Evolutionary conservation across 2,329 filamentous ascomycete species (phyloP).

Genomic region (Colletotrichum viniferum): DNA sequence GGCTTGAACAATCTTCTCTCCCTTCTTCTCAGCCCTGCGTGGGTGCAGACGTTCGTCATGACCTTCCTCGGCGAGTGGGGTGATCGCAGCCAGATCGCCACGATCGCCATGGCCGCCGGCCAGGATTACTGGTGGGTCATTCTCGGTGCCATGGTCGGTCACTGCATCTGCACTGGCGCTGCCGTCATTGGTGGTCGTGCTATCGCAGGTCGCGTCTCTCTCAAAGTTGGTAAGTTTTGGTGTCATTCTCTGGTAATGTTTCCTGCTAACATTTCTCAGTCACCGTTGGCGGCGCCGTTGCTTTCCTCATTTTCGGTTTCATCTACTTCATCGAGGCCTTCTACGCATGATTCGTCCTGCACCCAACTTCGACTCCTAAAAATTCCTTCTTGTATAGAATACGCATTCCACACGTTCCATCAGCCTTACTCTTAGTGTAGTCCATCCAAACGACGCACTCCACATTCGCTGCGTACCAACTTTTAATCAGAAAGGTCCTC

Average conservation of each 20-base stretch:
- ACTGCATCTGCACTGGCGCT: constrained; percentile 87
- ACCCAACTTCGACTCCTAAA: not conserved
- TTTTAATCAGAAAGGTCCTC: not conserved
- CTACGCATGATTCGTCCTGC: constrained; percentile 46
- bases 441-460: not conserved
- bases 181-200: constrained; percentile 92
- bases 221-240: constrained; percentile 84
- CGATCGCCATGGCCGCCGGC: constrained; percentile 97
- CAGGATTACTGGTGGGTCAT: constrained; percentile 99
- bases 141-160: constrained; percentile 82
- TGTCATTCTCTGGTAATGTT: not conserved
- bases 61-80: constrained; percentile 99
- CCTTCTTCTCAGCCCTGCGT: constrained; percentile 88
- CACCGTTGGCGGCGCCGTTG: constrained; percentile 86
- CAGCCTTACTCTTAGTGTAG: not conserved
- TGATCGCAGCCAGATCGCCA: constrained; percentile 96
- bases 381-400: constrained; percentile 9
- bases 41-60: constrained; percentile 99
- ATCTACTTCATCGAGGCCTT: constrained; percentile 89
- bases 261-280: constrained; percentile 59
- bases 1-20: constrained; percentile 88
- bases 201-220: constrained; percentile 90
- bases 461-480: not conserved
- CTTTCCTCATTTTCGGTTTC: constrained; percentile 89
- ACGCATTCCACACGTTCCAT: not conserved